Evolutionary conservation across 768 basidiomycete species (phyloP).

Genomic region (Tremella fuciformis): DNA sequence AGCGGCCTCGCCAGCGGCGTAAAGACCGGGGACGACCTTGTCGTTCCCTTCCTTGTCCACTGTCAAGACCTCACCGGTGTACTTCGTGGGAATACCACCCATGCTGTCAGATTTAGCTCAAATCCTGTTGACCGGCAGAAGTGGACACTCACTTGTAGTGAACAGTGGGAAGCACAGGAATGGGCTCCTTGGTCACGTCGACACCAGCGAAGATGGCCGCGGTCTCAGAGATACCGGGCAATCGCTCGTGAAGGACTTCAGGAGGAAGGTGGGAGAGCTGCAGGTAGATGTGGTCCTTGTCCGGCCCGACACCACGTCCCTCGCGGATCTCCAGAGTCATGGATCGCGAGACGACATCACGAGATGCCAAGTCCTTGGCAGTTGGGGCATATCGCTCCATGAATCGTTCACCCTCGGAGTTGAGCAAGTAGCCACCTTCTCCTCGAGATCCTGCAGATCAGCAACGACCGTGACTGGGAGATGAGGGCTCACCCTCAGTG

Average conservation of each 20-base stretch:
- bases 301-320: slow-evolving; percentile 96
- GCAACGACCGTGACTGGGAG: neutral
- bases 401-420: slow-evolving; percentile 98
- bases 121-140: neutral
- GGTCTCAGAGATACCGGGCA: slow-evolving; percentile 99
- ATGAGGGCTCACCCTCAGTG: slow-evolving; percentile 70
- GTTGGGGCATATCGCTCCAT: slow-evolving; percentile 99
- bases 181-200: slow-evolving; percentile 99
- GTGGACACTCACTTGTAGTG: slow-evolving; percentile 83
- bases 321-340: slow-evolving; percentile 99
- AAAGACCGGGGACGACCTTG: slow-evolving; percentile 89
- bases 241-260: slow-evolving; percentile 89
- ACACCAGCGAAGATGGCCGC: slow-evolving; percentile 98
- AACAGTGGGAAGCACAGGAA: slow-evolving; percentile 95
- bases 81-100: slow-evolving; percentile 99
- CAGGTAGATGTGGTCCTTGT: slow-evolving; percentile 94
- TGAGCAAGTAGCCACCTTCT: slow-evolving; percentile 96
- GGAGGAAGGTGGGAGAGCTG: slow-evolving; percentile 96
- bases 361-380: slow-evolving; percentile 98
- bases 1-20: slow-evolving; percentile 97
- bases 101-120: slow-evolving; percentile 54
- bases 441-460: slow-evolving; percentile 80
- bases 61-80: slow-evolving; percentile 95
- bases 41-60: slow-evolving; percentile 84
- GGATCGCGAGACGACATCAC: slow-evolving; percentile 97